These are phyloP conservation scores for Penicillium occitanis DNA, from an alignment of 2,329 filamentous ascomycete species.

Conservation along the genomic window DNA sequence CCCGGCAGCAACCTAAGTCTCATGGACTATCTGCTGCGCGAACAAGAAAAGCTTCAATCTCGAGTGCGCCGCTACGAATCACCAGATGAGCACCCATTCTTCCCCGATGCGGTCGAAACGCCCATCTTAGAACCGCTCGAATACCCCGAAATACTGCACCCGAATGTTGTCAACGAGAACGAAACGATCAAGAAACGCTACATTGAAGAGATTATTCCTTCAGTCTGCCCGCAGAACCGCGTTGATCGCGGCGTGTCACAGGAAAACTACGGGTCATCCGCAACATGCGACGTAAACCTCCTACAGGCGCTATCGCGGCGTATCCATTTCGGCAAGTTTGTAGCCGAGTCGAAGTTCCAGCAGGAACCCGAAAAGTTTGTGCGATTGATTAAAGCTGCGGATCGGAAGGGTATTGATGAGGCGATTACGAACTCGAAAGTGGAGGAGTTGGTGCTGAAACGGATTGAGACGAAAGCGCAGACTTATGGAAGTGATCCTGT, in stretches of 20 bases:
- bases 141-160: conserved; percentile 85
- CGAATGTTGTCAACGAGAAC: conserved; percentile 90
- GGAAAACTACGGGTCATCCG: conserved; percentile 93
- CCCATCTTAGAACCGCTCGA: conserved; percentile 84
- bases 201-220: conserved; percentile 76
- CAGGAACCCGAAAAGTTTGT: conserved; percentile 80
- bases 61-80: conserved; percentile 92
- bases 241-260: conserved; percentile 78
- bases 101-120: conserved; percentile 72
- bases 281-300: conserved; percentile 85
- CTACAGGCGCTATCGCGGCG: conserved; percentile 85
- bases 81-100: conserved; percentile 97
- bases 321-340: conserved; percentile 98
- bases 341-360: conserved; percentile 92
- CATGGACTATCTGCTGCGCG: conserved; percentile 88
- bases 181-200: conserved; percentile 82
- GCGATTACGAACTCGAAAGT: conserved; percentile 89
- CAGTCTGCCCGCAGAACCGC: conserved; percentile 72
- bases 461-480: conserved; percentile 81
- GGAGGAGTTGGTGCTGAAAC: conserved; percentile 86
- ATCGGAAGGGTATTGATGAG: conserved; percentile 77
- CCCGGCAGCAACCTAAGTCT: conserved; percentile 73
- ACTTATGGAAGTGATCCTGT: conserved; percentile 92
- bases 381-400: conserved; percentile 73
- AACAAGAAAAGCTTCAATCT: conserved; percentile 89